Evolutionary conservation across 2,329 filamentous ascomycete genomes (phyloP).

Genomic region (Cryphonectria radicalis): DNA sequence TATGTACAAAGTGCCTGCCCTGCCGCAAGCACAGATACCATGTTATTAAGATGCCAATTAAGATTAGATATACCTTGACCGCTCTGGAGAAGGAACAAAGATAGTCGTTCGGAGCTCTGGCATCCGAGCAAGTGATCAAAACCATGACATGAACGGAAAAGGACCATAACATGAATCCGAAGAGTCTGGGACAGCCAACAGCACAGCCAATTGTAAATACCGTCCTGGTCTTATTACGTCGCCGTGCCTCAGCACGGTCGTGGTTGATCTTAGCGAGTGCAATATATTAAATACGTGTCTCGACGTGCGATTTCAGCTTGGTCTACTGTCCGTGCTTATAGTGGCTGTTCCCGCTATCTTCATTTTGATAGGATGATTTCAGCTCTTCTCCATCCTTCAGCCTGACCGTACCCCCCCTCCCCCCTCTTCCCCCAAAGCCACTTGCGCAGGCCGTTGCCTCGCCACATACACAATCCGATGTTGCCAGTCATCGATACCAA

Average conservation of each 20-base stretch:
- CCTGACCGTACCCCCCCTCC: neutral
- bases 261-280: neutral
- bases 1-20: neutral
- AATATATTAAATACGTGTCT: neutral
- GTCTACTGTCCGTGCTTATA: neutral
- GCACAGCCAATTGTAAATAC: neutral
- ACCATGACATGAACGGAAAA: neutral
- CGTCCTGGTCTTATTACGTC: neutral
- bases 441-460: neutral
- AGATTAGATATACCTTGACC: constrained; percentile 2
- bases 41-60: neutral
- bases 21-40: neutral
- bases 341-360: neutral
- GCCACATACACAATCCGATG: neutral
- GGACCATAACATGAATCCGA: neutral
- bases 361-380: neutral
- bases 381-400: neutral
- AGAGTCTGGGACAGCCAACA: neutral
- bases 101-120: neutral
- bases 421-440: neutral
- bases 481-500: neutral
- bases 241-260: neutral
- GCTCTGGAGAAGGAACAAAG: neutral
- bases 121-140: neutral
- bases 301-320: neutral